Evolutionary conservation across 2,329 filamentous ascomycete genomes (phyloP).

Genomic region (Nemania diffusa): DNA sequence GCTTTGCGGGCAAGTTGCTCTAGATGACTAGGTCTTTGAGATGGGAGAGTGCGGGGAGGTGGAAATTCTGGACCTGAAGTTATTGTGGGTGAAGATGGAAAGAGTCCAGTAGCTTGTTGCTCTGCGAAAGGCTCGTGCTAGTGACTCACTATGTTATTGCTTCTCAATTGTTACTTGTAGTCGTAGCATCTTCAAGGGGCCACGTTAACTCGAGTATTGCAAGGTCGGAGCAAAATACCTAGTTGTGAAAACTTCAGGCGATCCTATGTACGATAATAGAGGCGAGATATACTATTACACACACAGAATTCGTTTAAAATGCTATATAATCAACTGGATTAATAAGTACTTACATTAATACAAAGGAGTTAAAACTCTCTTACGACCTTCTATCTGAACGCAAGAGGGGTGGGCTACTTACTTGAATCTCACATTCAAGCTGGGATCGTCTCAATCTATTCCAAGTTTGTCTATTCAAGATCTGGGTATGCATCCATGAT

Average conservation of each 20-base stretch:
- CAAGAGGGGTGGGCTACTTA: neutral
- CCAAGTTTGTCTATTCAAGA: conserved; percentile 17
- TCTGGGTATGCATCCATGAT: conserved; percentile 21
- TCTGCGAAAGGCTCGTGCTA: neutral
- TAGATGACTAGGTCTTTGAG: conserved; percentile 38
- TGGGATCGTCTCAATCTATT: neutral
- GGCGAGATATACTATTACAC: too few relatives aligned
- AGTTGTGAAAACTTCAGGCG: too few relatives aligned
- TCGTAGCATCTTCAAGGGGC: too few relatives aligned
- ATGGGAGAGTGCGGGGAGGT: conserved; percentile 35
- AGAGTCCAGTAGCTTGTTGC: neutral
- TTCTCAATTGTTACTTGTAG: neutral
- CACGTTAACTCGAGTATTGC: too few relatives aligned
- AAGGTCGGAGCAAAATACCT: too few relatives aligned
- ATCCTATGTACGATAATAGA: too few relatives aligned
- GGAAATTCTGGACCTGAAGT: conserved; percentile 24
- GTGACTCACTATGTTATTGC: neutral
- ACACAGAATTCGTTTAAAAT: too few relatives aligned
- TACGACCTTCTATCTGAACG: neutral
- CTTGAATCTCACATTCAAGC: neutral
- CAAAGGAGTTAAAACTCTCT: neutral
- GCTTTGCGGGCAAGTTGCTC: conserved; percentile 24
- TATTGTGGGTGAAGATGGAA: conserved; percentile 29
- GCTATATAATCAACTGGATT: too few relatives aligned
- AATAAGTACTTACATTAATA: neutral